Evolutionary conservation across 176 grass and related monocot genomes (phyloP), one percentile per base, ranked within the genome.

Genomic region (Triticum timopheevii): DNA sequence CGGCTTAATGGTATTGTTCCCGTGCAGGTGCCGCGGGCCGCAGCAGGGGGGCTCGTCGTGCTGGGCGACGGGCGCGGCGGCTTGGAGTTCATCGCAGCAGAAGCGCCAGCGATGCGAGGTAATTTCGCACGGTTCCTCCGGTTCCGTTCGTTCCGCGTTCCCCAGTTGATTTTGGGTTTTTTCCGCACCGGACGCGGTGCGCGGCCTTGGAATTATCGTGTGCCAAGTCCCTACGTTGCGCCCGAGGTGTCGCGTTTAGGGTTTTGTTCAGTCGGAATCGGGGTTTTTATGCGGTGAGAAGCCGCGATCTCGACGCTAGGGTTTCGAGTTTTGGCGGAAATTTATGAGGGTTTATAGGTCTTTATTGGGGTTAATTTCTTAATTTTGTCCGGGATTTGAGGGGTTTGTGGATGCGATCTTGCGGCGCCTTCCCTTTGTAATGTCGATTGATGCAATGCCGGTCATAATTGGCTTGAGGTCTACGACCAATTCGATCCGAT

Each of bases 41-140:
- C 76, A 84, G 85, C 85, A 84, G 69, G 89, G 77, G 68, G 80
- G 81, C 66, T 84, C 89, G 28, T 69, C 89, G 20, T 91, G 75
- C 81, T 17, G 85, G 36, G 15, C 80, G 33, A 9, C 76, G 22
- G 85, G 35, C 27, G 11, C 68, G 2, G 47, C 45, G 25, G 45
- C 66, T 2, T 91, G 81, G 61, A 81, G 27, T n/a, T 1, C 68
- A 27, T 63, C 67, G 82, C 49, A 44, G 83, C 85, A 84, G 81
- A 91, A 91, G 81, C 89, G 89, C 61, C 85, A 88, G 89, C 89
- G 89, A 7, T 91, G 85, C 89, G 61, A 87, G 89, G 89, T 91
- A 77, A 19, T 28, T 22, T 25, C 20, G 34, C 44, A 35, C 13
- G 67, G 7, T 23, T 42, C 24, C 1, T 13, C 17, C 13, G n/a